phyloP scores from a whole-genome alignment of 2,329 filamentous ascomycete species.

The Xylariomycetidae sp. region DNA sequence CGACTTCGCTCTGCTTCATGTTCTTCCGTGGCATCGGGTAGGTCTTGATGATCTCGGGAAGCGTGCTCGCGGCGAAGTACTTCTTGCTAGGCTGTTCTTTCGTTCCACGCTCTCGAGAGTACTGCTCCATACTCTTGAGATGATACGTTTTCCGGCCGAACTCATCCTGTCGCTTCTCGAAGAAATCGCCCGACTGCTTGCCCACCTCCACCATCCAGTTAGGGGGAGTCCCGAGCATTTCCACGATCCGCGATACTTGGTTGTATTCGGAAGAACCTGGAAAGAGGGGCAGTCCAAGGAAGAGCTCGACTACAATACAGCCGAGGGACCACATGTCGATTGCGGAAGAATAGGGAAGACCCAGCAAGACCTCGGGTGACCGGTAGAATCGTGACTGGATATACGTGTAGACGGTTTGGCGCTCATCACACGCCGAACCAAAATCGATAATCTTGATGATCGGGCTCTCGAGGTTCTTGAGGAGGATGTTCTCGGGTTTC shows the following conservation, averaged over 20 bases:
- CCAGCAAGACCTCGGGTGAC: constrained; percentile 92
- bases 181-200: constrained; percentile 96
- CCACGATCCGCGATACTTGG: constrained; percentile 91
- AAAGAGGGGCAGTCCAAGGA: constrained; percentile 89
- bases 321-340: constrained; percentile 99
- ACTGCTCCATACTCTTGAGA: constrained; percentile 96
- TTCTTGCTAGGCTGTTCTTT: constrained; percentile 99
- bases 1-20: constrained; percentile 96
- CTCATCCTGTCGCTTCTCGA: constrained; percentile 87
- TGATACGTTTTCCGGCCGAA: constrained; percentile 87
- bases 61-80: constrained; percentile 90
- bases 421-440: constrained; percentile 94
- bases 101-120: constrained; percentile 87
- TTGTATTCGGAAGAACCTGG: constrained; percentile 98
- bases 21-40: constrained; percentile 99
- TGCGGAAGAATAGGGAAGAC: constrained; percentile 91
- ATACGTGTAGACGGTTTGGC: constrained; percentile 98
- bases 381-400: constrained; percentile 98
- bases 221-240: constrained; percentile 94
- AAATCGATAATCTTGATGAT: constrained; percentile 99
- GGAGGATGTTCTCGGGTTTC: constrained; percentile 94
- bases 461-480: constrained; percentile 97
- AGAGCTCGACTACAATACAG: constrained; percentile 96
- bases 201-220: constrained; percentile 99
- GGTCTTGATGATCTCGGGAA: constrained; percentile 95